Percentiles rank a stretch among this genome's conserved stretches.
phyloP scores from a whole-genome alignment of 2,329 filamentous ascomycete species.

The Coniochaeta ligniaria region DNA sequence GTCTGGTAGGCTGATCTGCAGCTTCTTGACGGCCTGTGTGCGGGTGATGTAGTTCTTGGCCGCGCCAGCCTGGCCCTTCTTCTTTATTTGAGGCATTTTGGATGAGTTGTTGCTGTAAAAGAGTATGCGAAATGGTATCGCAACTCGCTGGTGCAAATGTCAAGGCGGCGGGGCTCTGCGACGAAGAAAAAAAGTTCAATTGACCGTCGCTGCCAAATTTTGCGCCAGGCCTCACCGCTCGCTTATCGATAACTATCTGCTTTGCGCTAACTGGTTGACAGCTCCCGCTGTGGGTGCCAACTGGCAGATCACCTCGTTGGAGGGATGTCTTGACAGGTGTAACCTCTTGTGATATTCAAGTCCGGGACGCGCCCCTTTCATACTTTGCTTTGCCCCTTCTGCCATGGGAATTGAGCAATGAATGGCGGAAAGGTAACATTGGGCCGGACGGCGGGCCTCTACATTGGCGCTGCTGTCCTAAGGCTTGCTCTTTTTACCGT shows the following conservation, averaged over 20 bases:
- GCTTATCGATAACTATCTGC: slow-evolving; percentile 10
- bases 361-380: slow-evolving; percentile 4
- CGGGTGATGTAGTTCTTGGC: slow-evolving; percentile 98
- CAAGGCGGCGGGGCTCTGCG: neutral
- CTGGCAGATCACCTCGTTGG: neutral
- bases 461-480: slow-evolving; percentile 67
- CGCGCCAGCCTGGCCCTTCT: slow-evolving; percentile 85
- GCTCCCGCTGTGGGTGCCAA: slow-evolving; percentile 2
- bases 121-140: slow-evolving; percentile 5
- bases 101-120: slow-evolving; percentile 12
- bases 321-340: neutral
- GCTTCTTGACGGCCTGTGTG: slow-evolving; percentile 93
- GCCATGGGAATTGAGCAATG: slow-evolving; percentile 20
- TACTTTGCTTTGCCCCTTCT: slow-evolving; percentile 1
- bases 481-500: slow-evolving; percentile 72
- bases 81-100: slow-evolving; percentile 73
- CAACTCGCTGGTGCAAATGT: slow-evolving; percentile 1
- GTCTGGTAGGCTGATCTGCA: slow-evolving; percentile 94
- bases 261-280: neutral
- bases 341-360: neutral
- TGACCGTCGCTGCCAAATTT: slow-evolving; percentile 5
- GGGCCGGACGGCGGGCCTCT: slow-evolving; percentile 55
- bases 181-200: slow-evolving; percentile 5
- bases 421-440: slow-evolving; percentile 28
- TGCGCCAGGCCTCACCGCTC: slow-evolving; percentile 16